These are phyloP conservation scores for Globisporangium acanthophoron DNA, from an alignment of 352 stramenopile genomes.

Conservation along the genomic window DNA sequence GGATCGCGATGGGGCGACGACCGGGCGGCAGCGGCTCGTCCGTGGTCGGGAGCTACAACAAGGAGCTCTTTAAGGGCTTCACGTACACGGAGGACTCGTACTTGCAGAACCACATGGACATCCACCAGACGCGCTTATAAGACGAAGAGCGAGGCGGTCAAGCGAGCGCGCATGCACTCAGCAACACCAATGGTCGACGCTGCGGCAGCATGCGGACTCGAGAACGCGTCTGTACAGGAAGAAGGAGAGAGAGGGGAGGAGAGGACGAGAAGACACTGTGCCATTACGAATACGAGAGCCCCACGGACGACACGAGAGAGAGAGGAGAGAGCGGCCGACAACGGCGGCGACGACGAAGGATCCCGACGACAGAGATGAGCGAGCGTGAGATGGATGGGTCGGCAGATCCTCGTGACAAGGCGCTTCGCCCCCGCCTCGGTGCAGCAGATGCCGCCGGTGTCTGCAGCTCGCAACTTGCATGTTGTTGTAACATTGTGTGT, in stretches of 20 bases:
- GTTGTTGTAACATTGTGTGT: not conserved
- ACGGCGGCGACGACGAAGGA: too few species aligned
- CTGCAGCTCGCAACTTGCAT: not conserved
- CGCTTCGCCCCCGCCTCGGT: too few species aligned
- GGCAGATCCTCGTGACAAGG: too few species aligned
- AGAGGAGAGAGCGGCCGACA: too few species aligned
- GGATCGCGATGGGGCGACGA: slow-evolving; percentile 49
- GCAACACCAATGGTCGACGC: too few species aligned
- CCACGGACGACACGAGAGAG: not conserved
- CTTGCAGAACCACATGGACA: slow-evolving; percentile 28
- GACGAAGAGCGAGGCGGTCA: not conserved
- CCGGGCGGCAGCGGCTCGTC: slow-evolving; percentile 28
- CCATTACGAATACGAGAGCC: slow-evolving; percentile 1
- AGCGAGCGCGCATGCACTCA: too few species aligned
- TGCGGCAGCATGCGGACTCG: not conserved
- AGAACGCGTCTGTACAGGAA: not conserved
- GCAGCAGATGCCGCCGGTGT: too few species aligned
- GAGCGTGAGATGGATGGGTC: too few species aligned
- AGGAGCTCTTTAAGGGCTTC: slow-evolving; percentile 80
- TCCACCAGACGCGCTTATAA: slow-evolving; percentile 42
- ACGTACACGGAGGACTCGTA: slow-evolving; percentile 85
- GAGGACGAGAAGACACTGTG: not conserved
- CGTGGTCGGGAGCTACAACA: slow-evolving; percentile 45
- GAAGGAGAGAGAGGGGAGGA: not conserved
- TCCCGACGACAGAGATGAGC: not conserved